Evolutionary conservation across 164 flowering plant species (phyloP), one percentile per base, ranked within the genome.

Genomic region (Brasenia schreberi): DNA sequence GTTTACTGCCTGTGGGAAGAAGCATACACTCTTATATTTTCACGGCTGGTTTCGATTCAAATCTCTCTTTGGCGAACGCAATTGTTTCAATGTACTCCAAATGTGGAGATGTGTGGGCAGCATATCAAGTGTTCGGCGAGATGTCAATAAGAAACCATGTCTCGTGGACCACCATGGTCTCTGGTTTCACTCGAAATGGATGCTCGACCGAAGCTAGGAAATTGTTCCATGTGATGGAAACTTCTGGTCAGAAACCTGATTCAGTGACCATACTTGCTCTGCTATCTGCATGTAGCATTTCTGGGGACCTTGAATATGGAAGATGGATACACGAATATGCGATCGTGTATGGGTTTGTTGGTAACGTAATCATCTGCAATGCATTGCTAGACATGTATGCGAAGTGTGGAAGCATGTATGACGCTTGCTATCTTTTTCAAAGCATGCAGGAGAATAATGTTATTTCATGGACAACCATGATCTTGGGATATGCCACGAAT

Each of bases 391-490:
- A 86, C 69, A 84, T 88, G 88, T 86, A 86, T 72, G 77, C 79
- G 11, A 88, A 88, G 76, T 88, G 88, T 70, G 91, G 89, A 44
- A 74, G 78, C 70, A 68, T 82, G 45, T 42, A 42, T 14, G 72
- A 74, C 27, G 85, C 94, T 68, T 68, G 68, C 43, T 72, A 77
- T 19, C 52, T 84, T 58, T 83, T 88, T 67, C 59, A 65, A 16
- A 43, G 67, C 42, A 76, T 83, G 80, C 73, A 69, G 11, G 76
- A 72, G 45, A 84, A 56, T 70, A 86, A 77, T 45, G 62, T 81
- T 58, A 77, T 88, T 58, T 80, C 94, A 10, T 88, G 87, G 90
- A 88, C 89, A 19, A 71, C 85, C 11, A 76, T 88, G 81, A 82
- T 88, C 18, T 10, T 78, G 6, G 93, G 87, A 5, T 83, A 68